Evolutionary conservation across 1,284 basidiomycete genomes (phyloP), one percentile per base, ranked within the genome.

Genomic region (Tetrapyrgos nigripes): DNA sequence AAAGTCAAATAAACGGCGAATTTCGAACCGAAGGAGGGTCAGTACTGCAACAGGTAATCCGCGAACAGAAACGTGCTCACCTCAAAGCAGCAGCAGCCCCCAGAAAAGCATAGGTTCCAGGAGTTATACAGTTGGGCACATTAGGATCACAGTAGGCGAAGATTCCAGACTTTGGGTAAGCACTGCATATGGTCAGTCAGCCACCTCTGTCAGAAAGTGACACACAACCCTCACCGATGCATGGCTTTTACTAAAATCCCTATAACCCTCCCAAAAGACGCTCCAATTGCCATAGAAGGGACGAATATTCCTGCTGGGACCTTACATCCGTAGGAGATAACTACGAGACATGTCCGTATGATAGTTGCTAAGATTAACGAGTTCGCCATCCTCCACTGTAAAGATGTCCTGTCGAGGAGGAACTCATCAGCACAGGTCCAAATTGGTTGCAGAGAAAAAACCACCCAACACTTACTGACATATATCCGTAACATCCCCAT

Each of bases 261-360:
- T 14, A 98, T 78, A 93, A 98, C 96, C 31, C 96, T 82, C 1
- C 97, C 96, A 70, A 98, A 98, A 0, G 93, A 93, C 2, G 96
- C 97, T 19, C 96, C 96, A 47, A 98, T 89, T 2, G 96, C 97
- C 96, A 98, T 98, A 1, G 95, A 97, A 1, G 96, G 96, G 0
- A 98, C 93, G 67, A 98, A 98, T 66, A 98, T 98, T 50, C 97
- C 97, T 5, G 94, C 94, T 0, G 97, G 97, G 0, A 99, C 96
- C 75, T 97, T 98, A 72, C 89, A 93, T 0, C 97, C 97, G 73
- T 98, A 99, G 1, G 94, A 96, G 21, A 99, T 77, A 45, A 98
- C 87, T 44, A 99, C 95, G 33, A 99, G 81, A 11, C 85, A 88
- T 9, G 88, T 91, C 3, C 97, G 88, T 53, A 98, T 86, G 49